These are phyloP conservation scores for Leptoxyphium fumago DNA, from an alignment of 2,329 filamentous ascomycete genomes.

Conservation along the genomic window DNA sequence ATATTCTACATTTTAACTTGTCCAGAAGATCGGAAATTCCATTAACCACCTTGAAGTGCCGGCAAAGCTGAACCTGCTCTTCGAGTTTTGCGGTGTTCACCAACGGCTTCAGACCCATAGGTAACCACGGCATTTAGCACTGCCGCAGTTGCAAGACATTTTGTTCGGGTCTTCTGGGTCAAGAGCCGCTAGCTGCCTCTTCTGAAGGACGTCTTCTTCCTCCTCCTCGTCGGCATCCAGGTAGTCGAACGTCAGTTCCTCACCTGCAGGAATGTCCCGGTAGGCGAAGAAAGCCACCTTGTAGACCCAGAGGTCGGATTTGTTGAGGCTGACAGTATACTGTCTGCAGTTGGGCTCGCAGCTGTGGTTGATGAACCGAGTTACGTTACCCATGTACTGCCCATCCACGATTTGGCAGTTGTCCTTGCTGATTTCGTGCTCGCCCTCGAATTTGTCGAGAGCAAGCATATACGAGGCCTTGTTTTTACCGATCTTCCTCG, in stretches of 20 bases:
- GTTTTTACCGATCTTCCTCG: conserved; percentile 31
- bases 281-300: conserved; percentile 65
- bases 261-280: conserved; percentile 46
- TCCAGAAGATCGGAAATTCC: too few species aligned
- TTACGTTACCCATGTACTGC: conserved; percentile 63
- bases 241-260: conserved; percentile 72
- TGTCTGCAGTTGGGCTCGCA: conserved; percentile 68
- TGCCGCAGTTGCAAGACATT: conserved; percentile 41
- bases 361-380: conserved; percentile 70
- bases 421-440: conserved; percentile 37
- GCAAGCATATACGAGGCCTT: conserved; percentile 70
- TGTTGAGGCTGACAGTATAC: conserved; percentile 65
- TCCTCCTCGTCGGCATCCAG: conserved; percentile 44
- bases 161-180: conserved; percentile 35
- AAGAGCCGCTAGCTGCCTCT: conserved; percentile 25
- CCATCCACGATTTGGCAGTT: conserved; percentile 41
- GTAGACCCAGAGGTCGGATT: conserved; percentile 59
- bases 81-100: too few species aligned
- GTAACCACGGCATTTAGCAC: conserved; percentile 51
- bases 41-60: too few species aligned
- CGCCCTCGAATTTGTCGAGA: conserved; percentile 56
- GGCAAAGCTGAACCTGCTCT: too few species aligned
- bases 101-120: conserved; percentile 39
- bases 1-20: too few species aligned
- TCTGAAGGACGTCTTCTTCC: conserved; percentile 14